These are phyloP conservation scores for Scleromitrula shiraiana DNA, from an alignment of 2,329 filamentous ascomycete genomes.

Conservation along the genomic window DNA sequence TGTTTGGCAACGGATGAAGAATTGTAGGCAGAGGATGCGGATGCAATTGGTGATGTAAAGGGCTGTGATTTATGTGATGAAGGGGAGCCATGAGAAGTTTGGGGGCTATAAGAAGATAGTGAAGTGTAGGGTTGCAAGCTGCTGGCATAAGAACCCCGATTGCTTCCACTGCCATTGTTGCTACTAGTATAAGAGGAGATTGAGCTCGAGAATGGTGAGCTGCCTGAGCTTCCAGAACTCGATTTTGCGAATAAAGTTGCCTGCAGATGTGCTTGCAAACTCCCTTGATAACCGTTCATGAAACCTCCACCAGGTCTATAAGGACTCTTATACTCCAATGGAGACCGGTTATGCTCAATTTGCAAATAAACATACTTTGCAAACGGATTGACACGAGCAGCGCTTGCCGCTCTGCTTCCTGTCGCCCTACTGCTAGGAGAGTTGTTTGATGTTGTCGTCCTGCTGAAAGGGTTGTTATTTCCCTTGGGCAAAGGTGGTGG, in stretches of 20 bases:
- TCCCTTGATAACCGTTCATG: slow-evolving; percentile 52
- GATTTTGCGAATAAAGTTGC: slow-evolving; percentile 24
- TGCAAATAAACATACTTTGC: slow-evolving; percentile 45
- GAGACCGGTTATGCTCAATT: slow-evolving; percentile 50
- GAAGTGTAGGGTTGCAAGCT: neutral
- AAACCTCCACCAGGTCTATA: slow-evolving; percentile 50
- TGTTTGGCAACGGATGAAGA: slow-evolving; percentile 8
- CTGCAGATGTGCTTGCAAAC: slow-evolving; percentile 23
- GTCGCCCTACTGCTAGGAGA: slow-evolving; percentile 16
- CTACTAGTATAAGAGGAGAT: slow-evolving; percentile 7
- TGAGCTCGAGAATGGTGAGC: neutral
- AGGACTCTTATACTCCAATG: slow-evolving; percentile 50
- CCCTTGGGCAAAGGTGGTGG: slow-evolving; percentile 13
- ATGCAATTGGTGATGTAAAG: slow-evolving; percentile 6
- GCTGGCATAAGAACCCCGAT: neutral
- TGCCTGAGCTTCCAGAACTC: slow-evolving; percentile 8
- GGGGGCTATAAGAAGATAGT: neutral
- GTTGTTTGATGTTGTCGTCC: slow-evolving; percentile 13
- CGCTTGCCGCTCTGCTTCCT: slow-evolving; percentile 4
- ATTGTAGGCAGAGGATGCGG: neutral
- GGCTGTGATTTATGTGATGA: slow-evolving; percentile 3
- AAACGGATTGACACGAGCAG: slow-evolving; percentile 21
- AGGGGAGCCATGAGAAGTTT: neutral
- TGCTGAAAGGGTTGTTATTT: slow-evolving; percentile 24
- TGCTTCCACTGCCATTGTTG: neutral